Evolutionary conservation across 169 alveolate genomes (phyloP).

Genomic region (Theileria sp.): DNA sequence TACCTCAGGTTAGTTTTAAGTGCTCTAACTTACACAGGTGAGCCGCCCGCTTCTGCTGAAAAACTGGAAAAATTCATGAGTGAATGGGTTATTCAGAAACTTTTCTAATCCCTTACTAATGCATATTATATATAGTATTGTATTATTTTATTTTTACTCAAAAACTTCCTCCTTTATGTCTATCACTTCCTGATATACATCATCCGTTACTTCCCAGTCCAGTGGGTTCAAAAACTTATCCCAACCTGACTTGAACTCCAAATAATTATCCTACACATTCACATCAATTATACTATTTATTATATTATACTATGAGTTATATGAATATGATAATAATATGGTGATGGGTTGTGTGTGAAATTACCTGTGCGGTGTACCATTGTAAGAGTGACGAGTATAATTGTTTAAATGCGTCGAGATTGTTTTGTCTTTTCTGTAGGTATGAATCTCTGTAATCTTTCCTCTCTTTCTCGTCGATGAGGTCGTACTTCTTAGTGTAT

Average conservation of each 20-base stretch:
- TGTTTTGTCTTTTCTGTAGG: constrained; percentile 67
- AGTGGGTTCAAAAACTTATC: constrained; percentile 65
- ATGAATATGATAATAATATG: constrained; percentile 9
- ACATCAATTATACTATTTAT: neutral
- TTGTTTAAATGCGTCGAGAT: constrained; percentile 63
- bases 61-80: constrained; percentile 78
- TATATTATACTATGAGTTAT: constrained; percentile 21
- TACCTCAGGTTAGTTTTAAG: constrained; percentile 76
- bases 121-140: neutral
- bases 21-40: constrained; percentile 65
- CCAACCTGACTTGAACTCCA: constrained; percentile 67
- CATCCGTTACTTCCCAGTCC: constrained; percentile 72
- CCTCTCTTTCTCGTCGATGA: constrained; percentile 78
- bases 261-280: constrained; percentile 49
- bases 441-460: constrained; percentile 70
- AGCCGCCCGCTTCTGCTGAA: constrained; percentile 84
- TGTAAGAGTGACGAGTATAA: constrained; percentile 49
- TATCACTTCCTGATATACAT: constrained; percentile 58
- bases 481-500: constrained; percentile 73
- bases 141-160: constrained; percentile 17
- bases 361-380: constrained; percentile 68
- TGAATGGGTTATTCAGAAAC: constrained; percentile 76
- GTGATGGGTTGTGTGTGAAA: constrained; percentile 3
- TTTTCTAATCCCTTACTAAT: constrained; percentile 7
- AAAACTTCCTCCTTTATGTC: constrained; percentile 63